These are phyloP conservation scores for Globisporangium barbulae DNA, from an alignment of 352 stramenopile genomes.

Conservation along the genomic window DNA sequence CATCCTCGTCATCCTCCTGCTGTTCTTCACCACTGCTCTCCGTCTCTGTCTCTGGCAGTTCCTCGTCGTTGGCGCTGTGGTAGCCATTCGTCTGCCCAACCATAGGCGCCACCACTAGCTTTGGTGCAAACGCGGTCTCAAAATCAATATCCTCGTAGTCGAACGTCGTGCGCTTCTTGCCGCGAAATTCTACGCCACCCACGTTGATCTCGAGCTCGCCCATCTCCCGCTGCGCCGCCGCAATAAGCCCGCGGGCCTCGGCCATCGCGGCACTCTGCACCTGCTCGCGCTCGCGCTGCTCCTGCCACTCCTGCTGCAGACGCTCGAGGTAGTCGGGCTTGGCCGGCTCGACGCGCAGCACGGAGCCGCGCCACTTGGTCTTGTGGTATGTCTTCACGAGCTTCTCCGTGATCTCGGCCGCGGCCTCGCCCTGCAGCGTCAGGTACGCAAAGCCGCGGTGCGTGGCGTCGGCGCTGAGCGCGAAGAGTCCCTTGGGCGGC, in stretches of 20 bases:
- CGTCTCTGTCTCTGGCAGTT: neutral
- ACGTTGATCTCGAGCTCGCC: constrained; percentile 15
- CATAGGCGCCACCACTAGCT: neutral
- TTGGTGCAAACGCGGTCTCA: constrained; percentile 3
- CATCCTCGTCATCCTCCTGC: constrained; percentile 17
- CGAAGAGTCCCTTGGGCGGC: constrained; percentile 19
- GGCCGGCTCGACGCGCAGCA: constrained; percentile 60
- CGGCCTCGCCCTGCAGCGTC: constrained; percentile 33
- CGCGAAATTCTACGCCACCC: constrained; percentile 26
- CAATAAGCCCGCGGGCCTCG: constrained; percentile 7
- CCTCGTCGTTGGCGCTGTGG: neutral
- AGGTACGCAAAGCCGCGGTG: constrained; percentile 62
- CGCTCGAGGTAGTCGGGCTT: constrained; percentile 44
- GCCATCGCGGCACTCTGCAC: constrained; percentile 3
- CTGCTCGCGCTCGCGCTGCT: constrained; percentile 3
- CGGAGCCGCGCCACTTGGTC: constrained; percentile 66
- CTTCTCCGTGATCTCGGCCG: constrained; percentile 28
- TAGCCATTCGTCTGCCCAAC: neutral
- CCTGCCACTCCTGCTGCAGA: constrained; percentile 39
- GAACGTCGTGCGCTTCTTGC: constrained; percentile 25
- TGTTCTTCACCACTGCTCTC: constrained; percentile 11
- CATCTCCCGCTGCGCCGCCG: neutral
- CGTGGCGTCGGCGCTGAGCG: constrained; percentile 14
- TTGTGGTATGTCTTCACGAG: constrained; percentile 65
- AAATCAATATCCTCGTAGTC: constrained; percentile 18